A percentile compares a stretch with the other conserved stretches of the same genome.
Conservation (phyloP, 225 moss, liverwort and hornwort genomes). For the Marchantia paleacea region DNA sequence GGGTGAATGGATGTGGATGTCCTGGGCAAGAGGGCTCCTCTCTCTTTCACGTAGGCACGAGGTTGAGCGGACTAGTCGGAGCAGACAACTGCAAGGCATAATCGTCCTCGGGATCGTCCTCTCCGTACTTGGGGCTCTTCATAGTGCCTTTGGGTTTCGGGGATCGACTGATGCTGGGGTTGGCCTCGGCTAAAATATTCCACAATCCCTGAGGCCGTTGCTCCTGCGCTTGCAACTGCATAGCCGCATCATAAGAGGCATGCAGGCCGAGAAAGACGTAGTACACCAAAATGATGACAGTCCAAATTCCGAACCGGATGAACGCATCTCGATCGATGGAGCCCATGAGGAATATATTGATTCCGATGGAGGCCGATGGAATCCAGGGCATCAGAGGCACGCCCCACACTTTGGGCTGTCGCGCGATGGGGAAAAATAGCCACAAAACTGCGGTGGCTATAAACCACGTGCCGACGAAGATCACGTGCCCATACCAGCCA, state of each 20-base stretch:
- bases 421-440: slow-evolving; percentile 33
- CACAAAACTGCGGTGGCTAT: slow-evolving; percentile 27
- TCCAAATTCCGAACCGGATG: slow-evolving; percentile 40
- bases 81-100: slow-evolving; percentile 15
- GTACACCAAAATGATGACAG: slow-evolving; percentile 33
- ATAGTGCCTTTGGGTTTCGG: not conserved
- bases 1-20: too few species aligned
- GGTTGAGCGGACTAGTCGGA: slow-evolving; percentile 16
- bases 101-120: not conserved
- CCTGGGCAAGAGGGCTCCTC: too few species aligned
- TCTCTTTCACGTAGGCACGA: slow-evolving; percentile 3
- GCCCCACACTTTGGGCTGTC: slow-evolving; percentile 39
- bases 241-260: slow-evolving; percentile 39
- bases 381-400: slow-evolving; percentile 45
- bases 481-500: slow-evolving; percentile 35
- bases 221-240: slow-evolving; percentile 12
- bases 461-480: slow-evolving; percentile 33
- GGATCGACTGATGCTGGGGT: not conserved
- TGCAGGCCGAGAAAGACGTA: slow-evolving; percentile 44
- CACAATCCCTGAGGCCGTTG: slow-evolving; percentile 5
- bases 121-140: slow-evolving; percentile 10
- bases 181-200: slow-evolving; percentile 4
- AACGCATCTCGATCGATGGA: slow-evolving; percentile 42
- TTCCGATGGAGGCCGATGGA: slow-evolving; percentile 33
- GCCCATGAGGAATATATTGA: slow-evolving; percentile 48